Evolutionary conservation across 805 yeast species (phyloP), one percentile per base, ranked within the genome.

Genomic region (Lachancea waltii): DNA sequence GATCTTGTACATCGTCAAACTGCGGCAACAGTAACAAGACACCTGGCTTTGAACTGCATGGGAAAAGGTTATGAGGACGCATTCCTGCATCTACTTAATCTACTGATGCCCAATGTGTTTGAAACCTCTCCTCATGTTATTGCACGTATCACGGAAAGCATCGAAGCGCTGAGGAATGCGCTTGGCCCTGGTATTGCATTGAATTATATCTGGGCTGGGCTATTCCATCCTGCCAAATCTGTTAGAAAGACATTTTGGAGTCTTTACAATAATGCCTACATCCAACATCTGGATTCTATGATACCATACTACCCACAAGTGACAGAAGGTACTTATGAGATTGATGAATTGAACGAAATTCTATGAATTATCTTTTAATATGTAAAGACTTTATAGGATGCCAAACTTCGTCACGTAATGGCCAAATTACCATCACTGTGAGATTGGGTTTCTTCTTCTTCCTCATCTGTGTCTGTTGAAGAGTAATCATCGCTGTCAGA

Each of bases 91-190:
- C 73, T 79, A 42, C 64, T 92, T 53, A 86, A 92, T 55, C 67
- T 89, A 35, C 60, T 92, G 15, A 63, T 87, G 61, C 98, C 99
- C 2, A 92, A 92, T 56, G 68, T 92, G 2, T 87, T 77, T 56
- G 99, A 90, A 58, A 84, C 95, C 0, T 87, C 97, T 0, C 97
- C 97, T 0, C 99, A 92, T 60, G 97, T 89, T 10, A 87, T 89
- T 40, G 70, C 67, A 7, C 74, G 97, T 47, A 78, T 92, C 1
- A 46, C 84, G 33, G 97, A 86, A 39, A 82, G 89, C 38, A 66
- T 92, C 19, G 87, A 83, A 42, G 81, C 85, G 2, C 55, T 86
- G 19, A 67, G 90, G 24, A 64, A 71, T 32, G 81, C 81, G 0
- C 57, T 89, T 10, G 99, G 99, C 0, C 70, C 75, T 4, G 96